These are phyloP conservation scores for Alisma plantagoaquatica DNA, from an alignment of 106 monocot genomes.

Conservation along the genomic window DNA sequence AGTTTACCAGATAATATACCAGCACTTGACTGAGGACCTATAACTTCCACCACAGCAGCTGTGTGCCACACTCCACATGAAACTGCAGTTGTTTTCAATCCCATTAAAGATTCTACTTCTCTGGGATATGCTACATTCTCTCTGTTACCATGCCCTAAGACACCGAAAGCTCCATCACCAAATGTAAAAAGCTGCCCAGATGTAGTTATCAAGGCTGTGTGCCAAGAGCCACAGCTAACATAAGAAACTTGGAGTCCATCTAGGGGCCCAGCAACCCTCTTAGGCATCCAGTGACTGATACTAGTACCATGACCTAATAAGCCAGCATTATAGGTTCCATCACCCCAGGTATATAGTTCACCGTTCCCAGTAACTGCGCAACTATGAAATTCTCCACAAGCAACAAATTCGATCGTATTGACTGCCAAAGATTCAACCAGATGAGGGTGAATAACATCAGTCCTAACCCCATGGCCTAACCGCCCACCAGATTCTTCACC, in stretches of 20 bases:
- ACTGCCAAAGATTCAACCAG: slow-evolving; percentile 72
- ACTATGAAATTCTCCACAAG: slow-evolving; percentile 92
- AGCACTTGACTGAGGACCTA: slow-evolving; percentile 68
- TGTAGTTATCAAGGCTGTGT: slow-evolving; percentile 72
- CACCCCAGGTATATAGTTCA: slow-evolving; percentile 95
- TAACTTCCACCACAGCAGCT: slow-evolving; percentile 83
- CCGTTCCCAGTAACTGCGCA: slow-evolving; percentile 76
- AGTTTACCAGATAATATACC: slow-evolving; percentile 74
- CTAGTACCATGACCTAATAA: slow-evolving; percentile 81
- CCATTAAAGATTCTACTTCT: slow-evolving; percentile 87
- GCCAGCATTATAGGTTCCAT: slow-evolving; percentile 83
- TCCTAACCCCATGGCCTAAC: slow-evolving; percentile 74
- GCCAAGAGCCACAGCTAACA: slow-evolving; percentile 92
- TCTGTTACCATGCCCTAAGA: slow-evolving; percentile 83
- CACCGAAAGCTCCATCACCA: slow-evolving; percentile 94
- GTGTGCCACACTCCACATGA: slow-evolving; percentile 98
- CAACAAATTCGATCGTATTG: slow-evolving; percentile 46
- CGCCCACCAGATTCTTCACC: slow-evolving; percentile 94
- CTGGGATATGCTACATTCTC: slow-evolving; percentile 52
- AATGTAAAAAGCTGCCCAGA: slow-evolving; percentile 80
- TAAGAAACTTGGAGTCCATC: slow-evolving; percentile 70
- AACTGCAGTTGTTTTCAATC: slow-evolving; percentile 82
- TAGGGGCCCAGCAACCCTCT: slow-evolving; percentile 66
- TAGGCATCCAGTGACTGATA: slow-evolving; percentile 89
- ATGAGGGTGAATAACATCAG: slow-evolving; percentile 49